phyloP scores from a whole-genome alignment of 495 filamentous ascomycete genomes.

The Aspergillus nidulans region DNA sequence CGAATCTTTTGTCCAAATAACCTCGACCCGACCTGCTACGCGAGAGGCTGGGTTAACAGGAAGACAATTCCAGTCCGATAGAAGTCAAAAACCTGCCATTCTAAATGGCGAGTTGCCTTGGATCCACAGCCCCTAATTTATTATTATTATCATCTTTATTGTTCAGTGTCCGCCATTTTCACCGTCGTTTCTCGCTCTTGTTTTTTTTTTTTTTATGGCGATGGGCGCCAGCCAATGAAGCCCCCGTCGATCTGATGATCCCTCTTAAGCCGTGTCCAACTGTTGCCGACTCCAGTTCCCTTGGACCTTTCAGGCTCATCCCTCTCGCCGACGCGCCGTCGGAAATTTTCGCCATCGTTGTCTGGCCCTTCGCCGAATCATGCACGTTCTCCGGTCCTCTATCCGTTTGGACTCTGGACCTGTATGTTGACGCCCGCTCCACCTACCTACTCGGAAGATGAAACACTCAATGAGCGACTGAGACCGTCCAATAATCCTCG shows the following conservation, averaged over 20 bases:
- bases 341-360: neutral
- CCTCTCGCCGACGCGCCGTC: too few species aligned
- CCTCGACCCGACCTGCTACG: neutral
- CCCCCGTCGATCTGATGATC: conserved; percentile 17
- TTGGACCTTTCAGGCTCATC: too few species aligned
- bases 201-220: neutral
- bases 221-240: conserved; percentile 7
- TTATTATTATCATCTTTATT: too few species aligned
- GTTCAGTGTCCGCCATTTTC: neutral
- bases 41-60: neutral
- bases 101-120: neutral
- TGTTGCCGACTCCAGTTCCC: neutral
- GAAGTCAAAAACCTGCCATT: neutral
- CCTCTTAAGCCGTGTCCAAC: conserved; percentile 7
- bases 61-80: neutral
- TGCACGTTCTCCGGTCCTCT: neutral
- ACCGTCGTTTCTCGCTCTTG: neutral
- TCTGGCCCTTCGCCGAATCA: neutral
- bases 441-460: neutral
- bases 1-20: neutral
- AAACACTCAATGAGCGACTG: neutral
- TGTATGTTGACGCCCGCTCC: neutral
- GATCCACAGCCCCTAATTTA: neutral
- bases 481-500: neutral
- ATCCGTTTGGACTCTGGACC: neutral